These are phyloP conservation scores for Hymenoscyphus fraxineus DNA, from an alignment of 2,329 filamentous ascomycete species.

Conservation along the genomic window DNA sequence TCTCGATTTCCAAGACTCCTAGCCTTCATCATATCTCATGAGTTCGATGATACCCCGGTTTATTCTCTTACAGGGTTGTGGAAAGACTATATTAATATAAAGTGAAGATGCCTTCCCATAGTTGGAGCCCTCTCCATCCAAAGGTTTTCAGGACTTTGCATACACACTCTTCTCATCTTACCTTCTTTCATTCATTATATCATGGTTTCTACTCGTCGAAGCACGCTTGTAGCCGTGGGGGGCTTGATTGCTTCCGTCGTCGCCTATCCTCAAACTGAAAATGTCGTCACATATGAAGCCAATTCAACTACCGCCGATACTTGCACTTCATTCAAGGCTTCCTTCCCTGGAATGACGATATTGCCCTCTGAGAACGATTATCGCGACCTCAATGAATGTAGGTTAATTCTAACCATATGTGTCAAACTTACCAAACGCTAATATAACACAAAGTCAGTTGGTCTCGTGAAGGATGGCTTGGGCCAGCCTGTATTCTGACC, in stretches of 20 bases:
- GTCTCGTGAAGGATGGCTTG: conserved; percentile 18
- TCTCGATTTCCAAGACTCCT: background rate
- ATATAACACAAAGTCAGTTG: conserved; percentile 16
- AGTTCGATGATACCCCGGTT: too few species aligned
- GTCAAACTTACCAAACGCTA: background rate
- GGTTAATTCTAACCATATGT: background rate
- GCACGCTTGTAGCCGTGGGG: background rate
- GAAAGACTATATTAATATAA: background rate
- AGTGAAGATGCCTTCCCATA: background rate
- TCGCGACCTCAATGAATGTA: conserved; percentile 17
- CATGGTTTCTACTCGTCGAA: background rate
- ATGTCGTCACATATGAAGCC: background rate
- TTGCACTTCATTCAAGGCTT: background rate
- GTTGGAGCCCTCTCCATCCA: background rate
- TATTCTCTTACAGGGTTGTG: background rate
- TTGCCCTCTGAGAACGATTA: conserved; percentile 17
- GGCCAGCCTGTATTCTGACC: conserved; percentile 20
- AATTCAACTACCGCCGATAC: background rate
- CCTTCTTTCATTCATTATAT: background rate
- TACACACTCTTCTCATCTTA: background rate
- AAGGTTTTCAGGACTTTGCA: background rate
- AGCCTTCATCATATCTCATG: background rate
- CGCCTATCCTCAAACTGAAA: background rate
- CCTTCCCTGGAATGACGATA: conserved; percentile 16
- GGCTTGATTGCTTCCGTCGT: background rate